These are phyloP conservation scores for Trichoderma breve DNA, from an alignment of 2,329 filamentous ascomycete genomes.

Conservation along the genomic window DNA sequence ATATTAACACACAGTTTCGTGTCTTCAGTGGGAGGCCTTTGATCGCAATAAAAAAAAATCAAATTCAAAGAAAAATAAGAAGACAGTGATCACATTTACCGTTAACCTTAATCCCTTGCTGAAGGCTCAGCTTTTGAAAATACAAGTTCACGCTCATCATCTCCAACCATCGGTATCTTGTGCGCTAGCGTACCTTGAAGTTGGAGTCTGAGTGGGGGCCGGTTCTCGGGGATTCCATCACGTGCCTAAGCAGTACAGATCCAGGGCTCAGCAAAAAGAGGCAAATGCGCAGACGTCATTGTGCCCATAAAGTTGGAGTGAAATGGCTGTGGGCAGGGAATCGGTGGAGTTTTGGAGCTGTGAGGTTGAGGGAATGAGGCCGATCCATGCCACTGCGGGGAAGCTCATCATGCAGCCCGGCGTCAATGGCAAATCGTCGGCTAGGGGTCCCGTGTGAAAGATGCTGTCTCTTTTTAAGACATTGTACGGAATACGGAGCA, in stretches of 20 bases:
- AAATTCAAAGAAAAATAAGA: neutral
- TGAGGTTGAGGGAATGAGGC: neutral
- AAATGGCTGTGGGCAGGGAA: neutral
- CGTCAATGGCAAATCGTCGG: neutral
- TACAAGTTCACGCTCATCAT: neutral
- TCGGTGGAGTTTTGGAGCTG: conserved; percentile 1
- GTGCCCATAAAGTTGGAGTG: neutral
- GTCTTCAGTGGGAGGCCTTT: neutral
- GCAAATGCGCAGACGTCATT: neutral
- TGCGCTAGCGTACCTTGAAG: neutral
- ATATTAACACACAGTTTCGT: neutral
- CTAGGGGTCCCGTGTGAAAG: neutral
- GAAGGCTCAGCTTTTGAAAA: neutral
- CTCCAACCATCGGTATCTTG: neutral
- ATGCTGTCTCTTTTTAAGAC: neutral
- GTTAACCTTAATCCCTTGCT: neutral
- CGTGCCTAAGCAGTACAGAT: neutral
- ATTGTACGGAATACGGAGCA: neutral
- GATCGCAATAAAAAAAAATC: neutral
- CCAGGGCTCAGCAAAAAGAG: neutral
- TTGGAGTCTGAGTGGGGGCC: neutral
- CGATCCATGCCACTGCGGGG: conserved; percentile 3
- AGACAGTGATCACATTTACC: neutral
- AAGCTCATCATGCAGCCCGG: neutral
- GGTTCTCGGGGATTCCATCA: neutral